A percentile compares a stretch with the other conserved stretches of the same genome.
Conservation (phyloP, 768 basidiomycete species). For the Tulasnella sp. region DNA sequence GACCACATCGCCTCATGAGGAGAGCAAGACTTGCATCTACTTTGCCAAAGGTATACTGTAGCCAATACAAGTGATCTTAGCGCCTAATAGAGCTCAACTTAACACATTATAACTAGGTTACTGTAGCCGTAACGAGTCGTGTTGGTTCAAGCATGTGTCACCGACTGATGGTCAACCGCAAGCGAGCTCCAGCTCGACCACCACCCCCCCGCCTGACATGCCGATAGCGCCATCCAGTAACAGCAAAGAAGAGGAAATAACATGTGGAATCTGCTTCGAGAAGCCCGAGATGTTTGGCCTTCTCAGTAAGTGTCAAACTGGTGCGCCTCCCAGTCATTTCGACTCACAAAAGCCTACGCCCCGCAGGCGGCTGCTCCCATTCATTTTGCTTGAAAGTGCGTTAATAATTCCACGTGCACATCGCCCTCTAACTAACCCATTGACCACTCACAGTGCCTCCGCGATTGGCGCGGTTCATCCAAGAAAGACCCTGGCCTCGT, state of each 20-base stretch:
- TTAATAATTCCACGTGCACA: background rate
- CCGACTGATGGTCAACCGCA: background rate
- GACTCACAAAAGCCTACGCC: background rate
- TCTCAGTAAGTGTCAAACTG: constrained; percentile 3
- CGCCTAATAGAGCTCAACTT: background rate
- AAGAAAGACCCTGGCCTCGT: constrained; percentile 8
- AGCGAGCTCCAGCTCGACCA: background rate
- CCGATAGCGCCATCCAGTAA: background rate
- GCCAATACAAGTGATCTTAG: background rate
- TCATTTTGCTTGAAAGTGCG: constrained; percentile 13
- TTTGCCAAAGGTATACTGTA: constrained; percentile 12
- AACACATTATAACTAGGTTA: background rate
- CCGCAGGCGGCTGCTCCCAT: constrained; percentile 16
- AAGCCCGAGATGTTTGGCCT: constrained; percentile 11
- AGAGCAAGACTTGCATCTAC: constrained; percentile 9
- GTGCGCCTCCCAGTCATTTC: too few relatives aligned
- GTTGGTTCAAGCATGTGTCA: constrained; percentile 17
- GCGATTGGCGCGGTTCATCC: constrained; percentile 7
- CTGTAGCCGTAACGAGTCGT: constrained; percentile 4
- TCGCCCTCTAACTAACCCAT: too few relatives aligned
- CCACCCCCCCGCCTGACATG: background rate
- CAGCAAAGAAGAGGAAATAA: background rate
- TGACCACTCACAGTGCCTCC: background rate
- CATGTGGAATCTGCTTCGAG: constrained; percentile 17
- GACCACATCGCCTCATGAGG: constrained; percentile 1